Evolutionary conservation across 495 filamentous ascomycete species (phyloP).

Genomic region (Penicillium odoratum): DNA sequence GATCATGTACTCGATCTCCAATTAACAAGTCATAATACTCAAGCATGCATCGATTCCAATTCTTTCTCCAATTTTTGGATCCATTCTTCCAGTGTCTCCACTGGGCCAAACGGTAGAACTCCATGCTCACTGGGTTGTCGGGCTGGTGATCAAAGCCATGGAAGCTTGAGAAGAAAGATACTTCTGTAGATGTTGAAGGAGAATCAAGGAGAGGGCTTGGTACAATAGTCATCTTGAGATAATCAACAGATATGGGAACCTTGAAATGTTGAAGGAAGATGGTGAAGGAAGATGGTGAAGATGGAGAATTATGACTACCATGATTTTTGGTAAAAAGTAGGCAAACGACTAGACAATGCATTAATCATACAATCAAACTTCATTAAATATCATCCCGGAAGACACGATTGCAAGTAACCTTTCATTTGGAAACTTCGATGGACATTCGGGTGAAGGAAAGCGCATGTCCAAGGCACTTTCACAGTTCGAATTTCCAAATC

Average conservation of each 20-base stretch:
- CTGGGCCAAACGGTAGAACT: constrained; percentile 25
- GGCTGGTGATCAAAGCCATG: not conserved
- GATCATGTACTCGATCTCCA: constrained; percentile 12
- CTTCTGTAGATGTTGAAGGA: not conserved
- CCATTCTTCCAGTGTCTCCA: constrained; percentile 22
- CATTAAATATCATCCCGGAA: not conserved
- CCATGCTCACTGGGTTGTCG: constrained; percentile 10
- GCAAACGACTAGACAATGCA: not conserved
- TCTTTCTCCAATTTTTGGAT: constrained; percentile 19
- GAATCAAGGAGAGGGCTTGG: not conserved
- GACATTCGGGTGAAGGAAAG: not conserved
- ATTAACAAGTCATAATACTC: constrained; percentile 20
- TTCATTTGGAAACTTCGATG: not conserved
- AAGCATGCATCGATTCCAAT: constrained; percentile 23
- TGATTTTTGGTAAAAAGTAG: not conserved
- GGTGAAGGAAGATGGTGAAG: not conserved
- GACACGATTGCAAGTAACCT: too few relatives aligned
- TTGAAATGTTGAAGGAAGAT: not conserved
- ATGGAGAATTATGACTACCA: not conserved
- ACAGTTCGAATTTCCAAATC: not conserved
- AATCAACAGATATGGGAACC: not conserved
- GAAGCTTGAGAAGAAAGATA: constrained; percentile 3
- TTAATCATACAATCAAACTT: not conserved
- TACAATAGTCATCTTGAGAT: not conserved
- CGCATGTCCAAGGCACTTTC: not conserved